Evolutionary conservation across 2,329 filamentous ascomycete genomes (phyloP).

Genomic region (Corynespora cassiicola): DNA sequence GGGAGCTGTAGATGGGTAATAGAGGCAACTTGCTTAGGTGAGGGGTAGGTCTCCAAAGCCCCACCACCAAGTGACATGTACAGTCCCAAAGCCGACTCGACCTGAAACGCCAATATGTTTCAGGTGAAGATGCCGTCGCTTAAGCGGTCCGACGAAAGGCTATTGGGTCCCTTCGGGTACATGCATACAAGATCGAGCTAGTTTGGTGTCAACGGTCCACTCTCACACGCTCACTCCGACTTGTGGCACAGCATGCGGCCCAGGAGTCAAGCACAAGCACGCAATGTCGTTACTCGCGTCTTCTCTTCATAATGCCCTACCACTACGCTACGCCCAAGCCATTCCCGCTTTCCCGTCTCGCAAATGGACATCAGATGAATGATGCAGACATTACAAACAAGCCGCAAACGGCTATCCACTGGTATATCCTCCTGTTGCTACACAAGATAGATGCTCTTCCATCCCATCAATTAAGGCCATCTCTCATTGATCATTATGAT

Average conservation of each 20-base stretch:
- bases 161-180: conserved; percentile 7
- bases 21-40: no score
- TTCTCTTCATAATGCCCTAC: neutral
- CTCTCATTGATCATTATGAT: conserved; percentile 10
- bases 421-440: neutral
- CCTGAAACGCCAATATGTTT: conserved; percentile 20
- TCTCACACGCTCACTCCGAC: neutral
- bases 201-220: no score
- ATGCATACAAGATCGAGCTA: no score
- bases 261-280: conserved; percentile 5
- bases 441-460: no score
- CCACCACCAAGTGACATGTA: conserved; percentile 5
- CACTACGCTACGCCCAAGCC: neutral
- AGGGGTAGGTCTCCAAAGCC: no score
- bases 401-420: neutral
- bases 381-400: conserved; percentile 1
- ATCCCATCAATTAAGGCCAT: neutral
- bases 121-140: conserved; percentile 13
- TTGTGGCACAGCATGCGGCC: conserved; percentile 10
- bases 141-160: conserved; percentile 4
- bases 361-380: neutral
- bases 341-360: conserved; percentile 3
- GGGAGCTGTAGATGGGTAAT: neutral
- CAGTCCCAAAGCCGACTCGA: conserved; percentile 4
- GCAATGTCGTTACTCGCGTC: neutral